A percentile compares a stretch with the other conserved stretches of the same genome.
These are phyloP conservation scores for Claviceps arundinis DNA, from an alignment of 2,329 filamentous ascomycete genomes.

Conservation along the genomic window DNA sequence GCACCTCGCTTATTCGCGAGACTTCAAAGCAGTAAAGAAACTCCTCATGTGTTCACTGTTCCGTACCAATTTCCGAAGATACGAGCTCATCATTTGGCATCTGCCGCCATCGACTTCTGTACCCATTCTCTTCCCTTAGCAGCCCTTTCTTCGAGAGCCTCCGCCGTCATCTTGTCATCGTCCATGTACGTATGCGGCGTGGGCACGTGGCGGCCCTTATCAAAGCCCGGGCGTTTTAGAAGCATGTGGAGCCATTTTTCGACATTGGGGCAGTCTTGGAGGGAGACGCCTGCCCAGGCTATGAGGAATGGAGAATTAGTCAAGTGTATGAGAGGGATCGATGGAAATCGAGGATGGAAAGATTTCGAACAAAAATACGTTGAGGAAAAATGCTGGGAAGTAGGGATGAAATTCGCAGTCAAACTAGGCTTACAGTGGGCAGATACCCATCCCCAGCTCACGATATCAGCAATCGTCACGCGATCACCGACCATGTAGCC, in stretches of 20 bases:
- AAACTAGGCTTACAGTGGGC: constrained; percentile 24
- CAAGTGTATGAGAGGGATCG: too few species aligned
- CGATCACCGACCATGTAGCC: constrained; percentile 55
- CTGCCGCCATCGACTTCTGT: constrained; percentile 53
- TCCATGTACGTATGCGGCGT: constrained; percentile 48
- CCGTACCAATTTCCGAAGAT: neutral
- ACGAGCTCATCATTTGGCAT: constrained; percentile 34
- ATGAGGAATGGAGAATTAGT: neutral
- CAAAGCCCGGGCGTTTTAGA: constrained; percentile 53
- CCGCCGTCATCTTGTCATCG: constrained; percentile 28
- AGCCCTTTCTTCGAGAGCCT: constrained; percentile 44
- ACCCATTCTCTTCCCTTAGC: constrained; percentile 48
- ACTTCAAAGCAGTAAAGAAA: too few species aligned
- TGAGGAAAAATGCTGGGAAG: too few species aligned
- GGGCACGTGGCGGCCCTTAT: constrained; percentile 66
- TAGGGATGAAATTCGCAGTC: neutral
- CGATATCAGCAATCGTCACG: constrained; percentile 65
- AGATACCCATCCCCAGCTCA: constrained; percentile 68
- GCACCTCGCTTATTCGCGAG: too few species aligned
- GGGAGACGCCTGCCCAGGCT: constrained; percentile 34
- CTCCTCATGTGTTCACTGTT: too few species aligned
- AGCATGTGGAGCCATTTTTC: constrained; percentile 67
- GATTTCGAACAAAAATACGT: too few species aligned
- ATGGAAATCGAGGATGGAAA: too few species aligned
- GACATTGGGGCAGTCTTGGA: constrained; percentile 62